Conservation (phyloP, 495 filamentous ascomycete species). For the Pyrenula aspistea region DNA sequence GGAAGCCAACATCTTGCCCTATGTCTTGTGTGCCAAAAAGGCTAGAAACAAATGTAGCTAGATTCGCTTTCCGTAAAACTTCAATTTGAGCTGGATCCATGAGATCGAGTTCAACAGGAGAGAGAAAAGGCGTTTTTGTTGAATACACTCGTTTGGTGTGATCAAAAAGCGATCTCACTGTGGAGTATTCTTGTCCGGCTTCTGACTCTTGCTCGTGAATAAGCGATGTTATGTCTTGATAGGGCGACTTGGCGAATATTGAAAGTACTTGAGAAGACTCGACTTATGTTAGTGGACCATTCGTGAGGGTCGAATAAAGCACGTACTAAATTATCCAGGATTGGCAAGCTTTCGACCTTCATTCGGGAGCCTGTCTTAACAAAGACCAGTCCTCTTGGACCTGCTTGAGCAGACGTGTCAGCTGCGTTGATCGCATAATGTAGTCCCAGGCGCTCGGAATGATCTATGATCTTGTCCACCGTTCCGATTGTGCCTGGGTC, state of each 20-base stretch:
- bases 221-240: slow-evolving; percentile 61
- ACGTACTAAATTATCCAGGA: slow-evolving; percentile 60
- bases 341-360: slow-evolving; percentile 57
- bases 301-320: background rate
- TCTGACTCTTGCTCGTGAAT: slow-evolving; percentile 64
- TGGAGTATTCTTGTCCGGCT: slow-evolving; percentile 66
- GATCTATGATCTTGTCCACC: slow-evolving; percentile 34
- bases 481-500: slow-evolving; percentile 25
- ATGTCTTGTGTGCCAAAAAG: slow-evolving; percentile 78
- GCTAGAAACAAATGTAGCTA: slow-evolving; percentile 74
- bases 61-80: slow-evolving; percentile 73
- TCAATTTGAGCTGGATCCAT: slow-evolving; percentile 54
- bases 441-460: slow-evolving; percentile 33
- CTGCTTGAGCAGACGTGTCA: slow-evolving; percentile 16
- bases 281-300: background rate
- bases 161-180: slow-evolving; percentile 69
- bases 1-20: slow-evolving; percentile 68
- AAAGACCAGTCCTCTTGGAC: slow-evolving; percentile 27
- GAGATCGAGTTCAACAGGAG: slow-evolving; percentile 59
- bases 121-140: slow-evolving; percentile 55
- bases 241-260: slow-evolving; percentile 55
- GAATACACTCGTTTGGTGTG: slow-evolving; percentile 72
- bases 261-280: slow-evolving; percentile 61
- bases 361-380: slow-evolving; percentile 45
- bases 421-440: slow-evolving; percentile 27